These are phyloP conservation scores for Przewalskia tangutica DNA, from an alignment of 257 asterid genomes.

Conservation along the genomic window DNA sequence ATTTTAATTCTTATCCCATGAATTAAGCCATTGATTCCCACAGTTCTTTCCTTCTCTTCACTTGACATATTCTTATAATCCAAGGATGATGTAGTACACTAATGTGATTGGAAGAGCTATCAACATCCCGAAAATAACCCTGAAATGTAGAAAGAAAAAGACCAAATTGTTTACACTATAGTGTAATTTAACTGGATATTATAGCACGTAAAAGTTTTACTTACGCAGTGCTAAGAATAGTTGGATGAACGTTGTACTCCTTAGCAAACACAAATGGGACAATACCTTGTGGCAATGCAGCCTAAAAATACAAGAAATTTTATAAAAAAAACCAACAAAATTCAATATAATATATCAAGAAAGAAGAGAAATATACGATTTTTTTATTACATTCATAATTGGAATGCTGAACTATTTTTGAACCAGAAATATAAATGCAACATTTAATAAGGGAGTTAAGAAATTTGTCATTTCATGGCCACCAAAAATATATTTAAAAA, in stretches of 20 bases:
- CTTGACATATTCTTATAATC: slow-evolving; percentile 7
- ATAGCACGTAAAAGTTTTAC: not conserved
- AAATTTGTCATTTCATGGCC: not conserved
- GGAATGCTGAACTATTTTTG: not conserved
- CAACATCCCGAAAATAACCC: slow-evolving; percentile 60
- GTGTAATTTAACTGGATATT: not conserved
- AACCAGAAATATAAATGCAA: not conserved
- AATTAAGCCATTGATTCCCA: not conserved
- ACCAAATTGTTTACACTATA: not conserved
- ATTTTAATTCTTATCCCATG: slow-evolving; percentile 1
- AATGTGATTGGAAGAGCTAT: slow-evolving; percentile 49
- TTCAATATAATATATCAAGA: not conserved
- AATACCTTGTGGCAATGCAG: slow-evolving; percentile 98
- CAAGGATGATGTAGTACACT: slow-evolving; percentile 47
- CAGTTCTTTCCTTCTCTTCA: not conserved
- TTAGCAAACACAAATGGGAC: slow-evolving; percentile 95
- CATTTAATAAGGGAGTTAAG: not conserved
- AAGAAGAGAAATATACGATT: not conserved
- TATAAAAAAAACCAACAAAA: not conserved
- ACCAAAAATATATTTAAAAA: not conserved
- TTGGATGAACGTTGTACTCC: slow-evolving; percentile 91
- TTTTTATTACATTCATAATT: not conserved
- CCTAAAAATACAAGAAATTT: slow-evolving; percentile 25
- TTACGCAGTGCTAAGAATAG: slow-evolving; percentile 90
- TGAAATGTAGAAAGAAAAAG: slow-evolving; percentile 10